These are phyloP conservation scores for Pulveroboletus sp. DNA, from an alignment of 768 basidiomycete genomes.

Conservation along the genomic window DNA sequence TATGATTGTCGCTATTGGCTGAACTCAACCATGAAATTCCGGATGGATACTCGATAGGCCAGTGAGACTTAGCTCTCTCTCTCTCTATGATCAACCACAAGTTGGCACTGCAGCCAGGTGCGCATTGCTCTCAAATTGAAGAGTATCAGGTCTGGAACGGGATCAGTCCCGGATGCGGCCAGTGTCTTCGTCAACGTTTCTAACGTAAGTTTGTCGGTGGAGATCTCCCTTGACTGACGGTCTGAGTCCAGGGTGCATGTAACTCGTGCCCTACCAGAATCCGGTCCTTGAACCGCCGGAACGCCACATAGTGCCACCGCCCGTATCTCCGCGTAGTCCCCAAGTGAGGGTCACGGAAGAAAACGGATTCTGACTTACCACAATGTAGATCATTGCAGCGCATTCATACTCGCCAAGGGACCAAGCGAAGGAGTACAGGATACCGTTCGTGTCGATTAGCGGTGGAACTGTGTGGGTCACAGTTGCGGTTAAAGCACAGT, in stretches of 20 bases:
- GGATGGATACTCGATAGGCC: too few species aligned
- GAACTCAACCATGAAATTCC: too few species aligned
- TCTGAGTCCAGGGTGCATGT: not conserved
- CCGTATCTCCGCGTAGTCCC: slow-evolving; percentile 7
- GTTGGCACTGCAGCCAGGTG: too few species aligned
- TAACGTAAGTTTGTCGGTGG: not conserved
- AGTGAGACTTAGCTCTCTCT: too few species aligned
- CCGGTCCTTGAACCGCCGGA: slow-evolving; percentile 14
- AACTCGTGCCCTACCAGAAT: not conserved
- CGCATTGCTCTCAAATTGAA: too few species aligned
- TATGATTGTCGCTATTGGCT: too few species aligned
- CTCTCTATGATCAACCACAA: too few species aligned
- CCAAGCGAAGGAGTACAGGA: not conserved
- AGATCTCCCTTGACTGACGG: not conserved
- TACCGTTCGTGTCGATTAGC: not conserved
- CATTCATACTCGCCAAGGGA: too few species aligned
- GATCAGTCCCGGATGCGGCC: not conserved
- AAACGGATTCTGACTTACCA: slow-evolving; percentile 9
- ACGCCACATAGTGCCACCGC: not conserved
- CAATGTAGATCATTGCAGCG: slow-evolving; percentile 8
- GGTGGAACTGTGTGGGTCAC: not conserved
- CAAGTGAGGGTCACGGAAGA: slow-evolving; percentile 1
- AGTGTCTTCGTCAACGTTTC: not conserved
- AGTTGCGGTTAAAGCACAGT: not conserved
- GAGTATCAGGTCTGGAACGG: not conserved